Percentiles rank a stretch among this genome's conserved stretches.
Conservation (phyloP, 345 rosid species). For the Nasturtium officinale region DNA sequence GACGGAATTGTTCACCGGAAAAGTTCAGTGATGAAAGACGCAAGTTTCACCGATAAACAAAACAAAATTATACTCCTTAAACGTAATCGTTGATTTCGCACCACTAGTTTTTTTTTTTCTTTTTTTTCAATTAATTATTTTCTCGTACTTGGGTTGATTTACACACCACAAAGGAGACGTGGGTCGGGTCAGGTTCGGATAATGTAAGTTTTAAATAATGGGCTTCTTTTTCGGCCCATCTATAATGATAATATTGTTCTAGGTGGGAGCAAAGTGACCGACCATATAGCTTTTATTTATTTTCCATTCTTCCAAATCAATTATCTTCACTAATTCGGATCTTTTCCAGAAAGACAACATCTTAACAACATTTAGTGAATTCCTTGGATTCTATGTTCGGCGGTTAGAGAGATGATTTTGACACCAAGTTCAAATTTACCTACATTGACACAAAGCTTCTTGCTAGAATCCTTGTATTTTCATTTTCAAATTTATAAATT, state of each 20-base stretch:
- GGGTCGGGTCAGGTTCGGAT: conserved; percentile 4
- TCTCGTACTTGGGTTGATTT: not conserved
- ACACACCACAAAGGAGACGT: conserved; percentile 21
- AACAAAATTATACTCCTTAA: not conserved
- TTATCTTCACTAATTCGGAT: no score
- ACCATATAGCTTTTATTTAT: no score
- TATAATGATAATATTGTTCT: not conserved
- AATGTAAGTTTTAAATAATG: conserved; percentile 7
- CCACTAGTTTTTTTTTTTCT: conserved; percentile 36
- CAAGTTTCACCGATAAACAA: not conserved
- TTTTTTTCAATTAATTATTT: not conserved
- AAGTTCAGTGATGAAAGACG: conserved; percentile 26
- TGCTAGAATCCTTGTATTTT: no score
- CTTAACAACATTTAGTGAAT: no score
- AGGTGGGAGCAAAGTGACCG: no score
- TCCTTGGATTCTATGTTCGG: no score
- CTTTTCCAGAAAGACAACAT: no score
- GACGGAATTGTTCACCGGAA: conserved; percentile 24
- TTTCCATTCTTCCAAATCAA: no score
- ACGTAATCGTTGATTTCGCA: conserved; percentile 26
- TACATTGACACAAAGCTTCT: no score
- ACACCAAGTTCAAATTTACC: no score
- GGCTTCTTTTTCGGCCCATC: conserved; percentile 7
- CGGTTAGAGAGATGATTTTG: no score
- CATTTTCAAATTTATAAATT: no score